A percentile compares a stretch with the other conserved stretches of the same genome.
phyloP scores from a whole-genome alignment of 2,329 filamentous ascomycete genomes.

The Bertia moriformis region DNA sequence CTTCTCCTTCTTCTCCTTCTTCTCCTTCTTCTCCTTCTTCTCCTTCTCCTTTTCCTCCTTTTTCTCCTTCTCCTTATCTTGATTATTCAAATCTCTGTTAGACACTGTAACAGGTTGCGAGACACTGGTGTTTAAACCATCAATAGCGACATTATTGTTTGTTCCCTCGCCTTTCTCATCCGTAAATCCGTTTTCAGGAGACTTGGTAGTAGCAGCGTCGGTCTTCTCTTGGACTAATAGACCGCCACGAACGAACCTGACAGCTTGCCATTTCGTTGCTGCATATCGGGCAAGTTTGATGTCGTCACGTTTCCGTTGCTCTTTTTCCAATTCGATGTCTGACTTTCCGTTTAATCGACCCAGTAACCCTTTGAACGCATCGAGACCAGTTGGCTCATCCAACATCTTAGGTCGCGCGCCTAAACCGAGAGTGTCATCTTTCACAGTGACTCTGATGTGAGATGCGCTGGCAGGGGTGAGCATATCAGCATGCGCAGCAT shows the following conservation, averaged over 20 bases:
- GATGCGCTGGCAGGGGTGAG: slow-evolving; percentile 71
- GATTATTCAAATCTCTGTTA: too few species aligned
- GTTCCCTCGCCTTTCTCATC: slow-evolving; percentile 8
- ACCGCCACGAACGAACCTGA: slow-evolving; percentile 81
- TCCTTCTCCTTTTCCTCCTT: slow-evolving; percentile 33
- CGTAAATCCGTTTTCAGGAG: slow-evolving; percentile 4
- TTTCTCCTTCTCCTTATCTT: slow-evolving; percentile 10
- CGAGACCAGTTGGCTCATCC: slow-evolving; percentile 70
- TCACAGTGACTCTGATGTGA: slow-evolving; percentile 71
- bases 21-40: slow-evolving; percentile 18
- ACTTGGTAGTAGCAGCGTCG: slow-evolving; percentile 18
- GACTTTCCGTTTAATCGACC: slow-evolving; percentile 81
- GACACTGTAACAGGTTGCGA: not conserved
- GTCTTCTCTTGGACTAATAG: slow-evolving; percentile 45
- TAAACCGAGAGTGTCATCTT: slow-evolving; percentile 81
- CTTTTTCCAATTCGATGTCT: slow-evolving; percentile 56
- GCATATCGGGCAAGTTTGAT: slow-evolving; percentile 61
- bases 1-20: slow-evolving; percentile 15
- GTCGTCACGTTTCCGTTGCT: slow-evolving; percentile 54
- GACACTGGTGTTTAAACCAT: not conserved
- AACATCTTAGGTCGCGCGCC: slow-evolving; percentile 60
- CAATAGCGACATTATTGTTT: slow-evolving; percentile 5
- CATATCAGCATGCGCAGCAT: slow-evolving; percentile 60
- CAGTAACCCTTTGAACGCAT: slow-evolving; percentile 72
- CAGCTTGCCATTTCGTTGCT: slow-evolving; percentile 60